phyloP scores from a whole-genome alignment of 177 flowering plant species.

The Vitis hybrid region DNA sequence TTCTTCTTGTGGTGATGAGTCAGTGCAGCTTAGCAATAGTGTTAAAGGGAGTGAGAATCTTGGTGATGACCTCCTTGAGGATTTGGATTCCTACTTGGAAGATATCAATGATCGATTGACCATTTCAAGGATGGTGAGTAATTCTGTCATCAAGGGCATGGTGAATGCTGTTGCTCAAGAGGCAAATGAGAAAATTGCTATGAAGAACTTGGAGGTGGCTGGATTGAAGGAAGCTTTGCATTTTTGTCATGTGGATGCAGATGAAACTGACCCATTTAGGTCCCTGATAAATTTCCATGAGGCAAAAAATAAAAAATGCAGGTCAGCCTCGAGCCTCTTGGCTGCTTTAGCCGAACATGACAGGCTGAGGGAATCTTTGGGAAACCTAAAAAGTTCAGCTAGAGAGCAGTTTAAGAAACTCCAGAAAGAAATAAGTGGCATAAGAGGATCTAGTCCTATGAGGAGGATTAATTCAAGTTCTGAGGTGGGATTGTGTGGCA shows the following conservation, averaged over 20 bases:
- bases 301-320: background rate
- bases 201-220: conserved; percentile 55
- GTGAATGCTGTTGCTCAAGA: conserved; percentile 68
- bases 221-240: conserved; percentile 39
- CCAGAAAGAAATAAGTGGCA: conserved; percentile 32
- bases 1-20: conserved; percentile 16
- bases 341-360: conserved; percentile 21
- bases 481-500: conserved; percentile 36
- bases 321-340: conserved; percentile 1
- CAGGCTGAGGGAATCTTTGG: conserved; percentile 18
- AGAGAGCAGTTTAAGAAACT: conserved; percentile 44
- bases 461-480: conserved; percentile 32
- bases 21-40: conserved; percentile 11
- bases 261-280: conserved; percentile 12
- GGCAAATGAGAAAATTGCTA: conserved; percentile 51
- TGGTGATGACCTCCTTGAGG: conserved; percentile 47
- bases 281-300: background rate
- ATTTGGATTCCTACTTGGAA: conserved; percentile 68
- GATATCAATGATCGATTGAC: conserved; percentile 62
- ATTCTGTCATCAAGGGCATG: conserved; percentile 76
- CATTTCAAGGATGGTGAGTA: conserved; percentile 82
- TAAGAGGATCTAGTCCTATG: conserved; percentile 23
- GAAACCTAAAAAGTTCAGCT: conserved; percentile 27
- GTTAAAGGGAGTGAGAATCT: conserved; percentile 33
- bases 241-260: conserved; percentile 22